These are phyloP conservation scores for Penicillium verrucosum DNA, from an alignment of 2,329 filamentous ascomycete genomes.

Conservation along the genomic window DNA sequence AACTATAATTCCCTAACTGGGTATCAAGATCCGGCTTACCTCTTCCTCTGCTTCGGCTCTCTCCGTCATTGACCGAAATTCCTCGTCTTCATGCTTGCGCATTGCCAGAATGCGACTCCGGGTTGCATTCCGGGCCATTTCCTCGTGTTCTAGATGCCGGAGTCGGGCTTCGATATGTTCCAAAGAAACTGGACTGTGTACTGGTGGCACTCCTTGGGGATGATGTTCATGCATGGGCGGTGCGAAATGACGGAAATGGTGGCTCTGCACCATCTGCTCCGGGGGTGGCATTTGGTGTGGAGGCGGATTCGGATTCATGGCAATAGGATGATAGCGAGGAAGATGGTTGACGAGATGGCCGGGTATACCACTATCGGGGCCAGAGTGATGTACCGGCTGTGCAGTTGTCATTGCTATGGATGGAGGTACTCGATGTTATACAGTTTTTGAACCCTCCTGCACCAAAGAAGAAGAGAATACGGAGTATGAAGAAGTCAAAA, in stretches of 20 bases:
- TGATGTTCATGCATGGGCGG: constrained; percentile 31
- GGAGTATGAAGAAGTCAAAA: constrained; percentile 6
- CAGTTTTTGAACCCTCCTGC: neutral
- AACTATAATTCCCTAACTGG: neutral
- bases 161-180: constrained; percentile 41
- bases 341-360: constrained; percentile 32
- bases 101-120: constrained; percentile 37
- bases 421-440: constrained; percentile 3
- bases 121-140: constrained; percentile 38
- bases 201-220: constrained; percentile 24
- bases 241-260: constrained; percentile 33
- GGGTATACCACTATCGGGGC: constrained; percentile 32
- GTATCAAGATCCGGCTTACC: constrained; percentile 25
- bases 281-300: constrained; percentile 33
- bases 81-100: constrained; percentile 42
- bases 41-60: constrained; percentile 41
- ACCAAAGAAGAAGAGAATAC: neutral
- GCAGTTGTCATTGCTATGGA: constrained; percentile 36
- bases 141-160: constrained; percentile 41
- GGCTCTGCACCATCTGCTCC: constrained; percentile 33
- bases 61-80: constrained; percentile 41
- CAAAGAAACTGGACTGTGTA: constrained; percentile 26
- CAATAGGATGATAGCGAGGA: constrained; percentile 41
- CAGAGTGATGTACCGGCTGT: constrained; percentile 33
- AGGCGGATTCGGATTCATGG: constrained; percentile 38